Percentiles rank a stretch among this genome's conserved stretches.
These are phyloP conservation scores for Blastocystis sp. DNA, from an alignment of 352 stramenopile genomes.

Conservation along the genomic window DNA sequence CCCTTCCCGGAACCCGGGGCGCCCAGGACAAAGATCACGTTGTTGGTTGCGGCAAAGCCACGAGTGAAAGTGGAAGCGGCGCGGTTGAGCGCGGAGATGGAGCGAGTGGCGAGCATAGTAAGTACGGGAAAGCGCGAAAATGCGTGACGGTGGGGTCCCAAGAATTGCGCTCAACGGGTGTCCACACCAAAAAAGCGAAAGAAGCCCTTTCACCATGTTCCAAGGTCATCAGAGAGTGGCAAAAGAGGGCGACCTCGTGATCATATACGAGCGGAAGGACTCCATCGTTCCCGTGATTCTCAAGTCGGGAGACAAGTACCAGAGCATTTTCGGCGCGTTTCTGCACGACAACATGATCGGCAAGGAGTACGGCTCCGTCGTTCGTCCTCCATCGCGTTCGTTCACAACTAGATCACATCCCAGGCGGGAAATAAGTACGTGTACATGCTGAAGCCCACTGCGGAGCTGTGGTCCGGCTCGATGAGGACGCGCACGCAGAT, in stretches of 20 bases:
- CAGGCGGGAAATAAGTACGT: constrained; percentile 80
- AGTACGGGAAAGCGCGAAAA: background rate
- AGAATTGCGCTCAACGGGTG: background rate
- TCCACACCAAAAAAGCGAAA: constrained; percentile 2
- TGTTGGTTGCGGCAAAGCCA: constrained; percentile 20
- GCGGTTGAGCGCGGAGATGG: background rate
- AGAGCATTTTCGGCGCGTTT: constrained; percentile 92
- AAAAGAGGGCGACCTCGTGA: constrained; percentile 85
- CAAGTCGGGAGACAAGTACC: constrained; percentile 84
- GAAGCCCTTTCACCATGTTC: background rate
- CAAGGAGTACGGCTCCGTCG: constrained; percentile 76
- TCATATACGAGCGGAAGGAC: constrained; percentile 92
- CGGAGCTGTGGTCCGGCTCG: constrained; percentile 90
- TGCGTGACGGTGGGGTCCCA: background rate
- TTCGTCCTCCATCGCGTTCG: constrained; percentile 73
- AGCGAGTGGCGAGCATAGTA: background rate
- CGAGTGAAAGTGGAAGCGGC: background rate
- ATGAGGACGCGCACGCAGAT: constrained; percentile 91
- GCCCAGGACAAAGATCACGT: constrained; percentile 62
- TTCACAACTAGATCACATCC: constrained; percentile 31
- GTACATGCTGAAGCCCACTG: constrained; percentile 88
- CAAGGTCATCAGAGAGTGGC: constrained; percentile 6
- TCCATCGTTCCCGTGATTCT: constrained; percentile 89
- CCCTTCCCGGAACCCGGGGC: constrained; percentile 56
- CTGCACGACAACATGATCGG: constrained; percentile 92